Evolutionary conservation across 331 rosid species (phyloP).

Genomic region (Acacia concinna): DNA sequence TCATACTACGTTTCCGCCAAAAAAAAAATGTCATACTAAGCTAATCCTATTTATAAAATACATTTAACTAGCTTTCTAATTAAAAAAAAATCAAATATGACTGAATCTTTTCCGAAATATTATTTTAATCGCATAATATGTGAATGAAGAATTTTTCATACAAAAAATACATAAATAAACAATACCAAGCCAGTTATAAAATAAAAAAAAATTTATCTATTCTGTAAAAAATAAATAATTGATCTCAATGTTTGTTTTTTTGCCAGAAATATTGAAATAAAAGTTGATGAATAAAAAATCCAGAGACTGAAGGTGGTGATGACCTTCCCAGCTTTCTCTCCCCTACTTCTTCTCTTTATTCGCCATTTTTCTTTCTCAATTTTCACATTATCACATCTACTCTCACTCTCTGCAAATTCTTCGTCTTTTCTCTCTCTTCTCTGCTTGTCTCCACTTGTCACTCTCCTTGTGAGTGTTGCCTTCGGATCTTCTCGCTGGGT

Average conservation of each 20-base stretch:
- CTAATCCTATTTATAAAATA: background rate
- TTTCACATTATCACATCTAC: constrained; percentile 12
- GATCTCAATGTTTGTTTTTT: too few species aligned
- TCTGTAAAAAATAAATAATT: too few species aligned
- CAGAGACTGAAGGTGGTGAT: constrained; percentile 16
- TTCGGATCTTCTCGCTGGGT: constrained; percentile 39
- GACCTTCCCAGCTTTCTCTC: constrained; percentile 46
- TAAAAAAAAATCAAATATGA: background rate
- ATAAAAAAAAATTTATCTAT: too few species aligned
- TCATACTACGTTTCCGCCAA: too few species aligned
- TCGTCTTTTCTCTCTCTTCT: constrained; percentile 13
- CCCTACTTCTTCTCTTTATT: constrained; percentile 44
- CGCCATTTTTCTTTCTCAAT: constrained; percentile 35
- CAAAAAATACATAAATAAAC: too few species aligned
- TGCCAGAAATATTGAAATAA: too few species aligned
- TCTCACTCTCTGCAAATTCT: background rate
- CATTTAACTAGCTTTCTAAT: background rate
- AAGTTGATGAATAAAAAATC: background rate
- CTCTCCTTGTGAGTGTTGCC: constrained; percentile 5
- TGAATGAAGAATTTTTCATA: background rate
- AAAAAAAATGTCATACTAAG: too few species aligned
- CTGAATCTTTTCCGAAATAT: background rate
- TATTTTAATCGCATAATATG: background rate
- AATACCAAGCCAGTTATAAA: background rate
- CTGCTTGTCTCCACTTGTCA: background rate